Base-by-base conservation (phyloP, 2,329 filamentous ascomycete species). In the Colletotrichum eremochloae region DNA sequence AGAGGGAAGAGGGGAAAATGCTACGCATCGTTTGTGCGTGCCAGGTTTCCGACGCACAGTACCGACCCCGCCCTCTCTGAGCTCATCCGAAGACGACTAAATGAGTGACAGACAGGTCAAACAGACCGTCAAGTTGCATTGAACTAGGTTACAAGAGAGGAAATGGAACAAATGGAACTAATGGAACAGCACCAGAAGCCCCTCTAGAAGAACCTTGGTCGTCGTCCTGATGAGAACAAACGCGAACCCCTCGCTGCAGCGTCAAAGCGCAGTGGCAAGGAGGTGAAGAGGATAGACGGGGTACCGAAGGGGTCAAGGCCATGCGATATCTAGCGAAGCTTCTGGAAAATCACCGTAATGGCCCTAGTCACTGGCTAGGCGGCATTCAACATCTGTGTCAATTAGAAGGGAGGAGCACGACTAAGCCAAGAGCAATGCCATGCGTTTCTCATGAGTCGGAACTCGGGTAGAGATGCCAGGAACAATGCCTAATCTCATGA, bases 201-300 rank as follows among this genome's bases (percentile, higher is more conserved):
- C 24, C n/a, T 68, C 66, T 61, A 60, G 66, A 69, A 72, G 66
- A 69, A 69, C 66, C 60, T 64, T 69, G 46, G 24, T n/a, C 8
- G 24, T n/a, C 8, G 44, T 46, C 66, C 60, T 36, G 60, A 48
- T n/a, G 31, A 58, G 66, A 24, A 33, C 18, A 48, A 42, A 64
- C 44, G 44, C 20, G 60, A 56, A 58, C 20, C 29, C 14, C 18
- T 53, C 18, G 42, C 44, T 11, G 3, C 36, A 44, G 15, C 31
- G 36, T 63, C 64, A 63, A 46, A 71, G 68, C 68, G 68, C 52
- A 46, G 68, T 29, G 64, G 29, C 40, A 5, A 52, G 44, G 6
- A n/a, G 36, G 20, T 24, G 24, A 52, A 36, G 18, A n/a, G 44
- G 20, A 46, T 36, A 24, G 29, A 36, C 31, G 29, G 63, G 29